Base-by-base conservation (phyloP, 257 asterid genomes). In the Thymus quinquecostatus region DNA sequence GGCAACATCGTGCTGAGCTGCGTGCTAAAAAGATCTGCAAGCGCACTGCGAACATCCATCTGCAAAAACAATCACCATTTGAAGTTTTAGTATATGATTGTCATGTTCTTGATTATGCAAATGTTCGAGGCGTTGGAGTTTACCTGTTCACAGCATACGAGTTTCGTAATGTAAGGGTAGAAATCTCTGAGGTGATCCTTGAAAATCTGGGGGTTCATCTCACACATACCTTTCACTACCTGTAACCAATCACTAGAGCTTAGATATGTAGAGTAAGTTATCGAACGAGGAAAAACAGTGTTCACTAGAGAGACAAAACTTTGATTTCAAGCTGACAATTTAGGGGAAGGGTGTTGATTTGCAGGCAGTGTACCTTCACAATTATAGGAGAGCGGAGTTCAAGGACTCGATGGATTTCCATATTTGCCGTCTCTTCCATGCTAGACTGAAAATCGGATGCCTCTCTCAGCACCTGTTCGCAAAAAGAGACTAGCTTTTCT, bases 91-190 rank as follows among this genome's bases (percentile, higher is more conserved):
- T 21, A 21, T 21, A 14, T 51, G 5, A 50, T 13, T 51, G 6
- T 51, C 14, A 51, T 51, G 14, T 51, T 51, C 58, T 10, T 51
- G 49, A 48, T 48, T 14, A 54, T 73, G 53, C 34, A 68, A 40
- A 58, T 30, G 30, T 38, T 6, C 6, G 44, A 43, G 10, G 50
- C n/a, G 47, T 43, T 63, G 10, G 80, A 62, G 68, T 40, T 74
- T 86, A 94, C 99, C 99, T 91, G 99, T 82, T 94, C 96, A 54
- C 90, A 86, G 89, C 97, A 89, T 62, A 94, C 84, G 13, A 94
- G 99, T 83, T 86, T 91, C 5, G 99, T 86, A 73, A 91, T 84
- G 75, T 81, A 79, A 69, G 99, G 99, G 82, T 89, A 94, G 79
- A 94, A 91, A 69, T 87, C 97, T 77, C 86, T 78, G 60, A 94